phyloP scores from a whole-genome alignment of 2,329 filamentous ascomycete genomes.

The Talaromyces sp. region DNA sequence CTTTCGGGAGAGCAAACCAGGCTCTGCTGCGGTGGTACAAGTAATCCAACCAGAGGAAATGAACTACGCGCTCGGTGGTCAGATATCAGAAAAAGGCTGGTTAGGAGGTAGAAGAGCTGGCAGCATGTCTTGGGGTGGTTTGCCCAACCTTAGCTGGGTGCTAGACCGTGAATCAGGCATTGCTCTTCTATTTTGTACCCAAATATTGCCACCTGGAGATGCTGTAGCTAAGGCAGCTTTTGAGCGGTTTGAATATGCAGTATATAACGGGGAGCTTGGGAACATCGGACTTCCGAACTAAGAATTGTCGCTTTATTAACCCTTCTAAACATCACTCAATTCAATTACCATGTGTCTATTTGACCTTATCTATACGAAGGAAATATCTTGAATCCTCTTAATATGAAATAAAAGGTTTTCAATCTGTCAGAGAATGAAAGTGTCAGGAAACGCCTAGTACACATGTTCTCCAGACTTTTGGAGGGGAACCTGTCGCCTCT shows the following conservation, averaged over 20 bases:
- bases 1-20: slow-evolving; percentile 5
- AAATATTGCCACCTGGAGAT: slow-evolving; percentile 4
- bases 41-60: neutral
- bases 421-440: too few species aligned
- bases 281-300: neutral
- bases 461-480: too few species aligned
- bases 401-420: too few species aligned
- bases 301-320: neutral
- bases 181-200: slow-evolving; percentile 1
- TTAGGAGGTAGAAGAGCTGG: slow-evolving; percentile 1
- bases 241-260: slow-evolving; percentile 6
- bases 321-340: too few species aligned
- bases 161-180: slow-evolving; percentile 4
- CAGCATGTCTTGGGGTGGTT: slow-evolving; percentile 5
- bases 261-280: slow-evolving; percentile 6
- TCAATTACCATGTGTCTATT: too few species aligned
- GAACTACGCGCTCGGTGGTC: slow-evolving; percentile 3
- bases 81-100: slow-evolving; percentile 5
- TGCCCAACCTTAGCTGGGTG: slow-evolving; percentile 4
- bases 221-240: neutral
- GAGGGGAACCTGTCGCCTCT: too few species aligned
- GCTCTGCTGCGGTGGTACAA: neutral
- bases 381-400: too few species aligned
- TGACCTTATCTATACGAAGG: too few species aligned
- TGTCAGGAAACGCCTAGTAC: too few species aligned